Evolutionary conservation across 2,329 filamentous ascomycete genomes (phyloP), one percentile per base, ranked within the genome.

Genomic region (Colletotrichum sp.): DNA sequence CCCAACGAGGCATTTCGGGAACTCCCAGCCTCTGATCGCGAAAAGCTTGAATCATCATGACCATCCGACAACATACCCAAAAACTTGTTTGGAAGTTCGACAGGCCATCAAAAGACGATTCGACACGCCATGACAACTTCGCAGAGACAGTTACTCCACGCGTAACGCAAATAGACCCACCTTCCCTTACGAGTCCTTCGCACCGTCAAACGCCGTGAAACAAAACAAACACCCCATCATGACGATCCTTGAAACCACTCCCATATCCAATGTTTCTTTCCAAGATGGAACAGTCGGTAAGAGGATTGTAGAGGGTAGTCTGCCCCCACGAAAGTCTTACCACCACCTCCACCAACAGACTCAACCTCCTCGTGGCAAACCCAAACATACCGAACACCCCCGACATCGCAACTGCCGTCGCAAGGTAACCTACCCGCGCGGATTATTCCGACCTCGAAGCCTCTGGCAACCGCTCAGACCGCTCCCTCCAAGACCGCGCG

Each of bases 201-300:
- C 12, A 24, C 6, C n/a, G 10, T 21, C 6, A 52, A 48, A 52
- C 43, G n/a, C 34, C 34, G 34, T 8, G 34, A 36, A 36, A 36
- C 13, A 36, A 34, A 48, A 52, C n/a, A 52, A 52, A 4, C 10
- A 12, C 43, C 43, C 43, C 43, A 21, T 52, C 43, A 6, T 8
- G 10, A 24, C 43, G 43, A 52, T 24, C 43, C 43, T 12, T 52
- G 43, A 52, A 21, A 52, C 43, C n/a, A 4, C n/a, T 12, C 6
- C 18, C 10, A 21, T 52, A 13, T 52, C n/a, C n/a, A 24, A 5
- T 21, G n/a, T 52, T 13, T 52, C 43, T 52, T 52, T 12, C 9
- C 18, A 12, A 5, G 6, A n/a, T 13, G n/a, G n/a, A 52, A 1
- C n/a, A 13, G 0, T 6, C 3, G n/a, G 10, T 7, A 13, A 52